phyloP scores from a whole-genome alignment of 495 filamentous ascomycete species.

The Penicillium parvum region DNA sequence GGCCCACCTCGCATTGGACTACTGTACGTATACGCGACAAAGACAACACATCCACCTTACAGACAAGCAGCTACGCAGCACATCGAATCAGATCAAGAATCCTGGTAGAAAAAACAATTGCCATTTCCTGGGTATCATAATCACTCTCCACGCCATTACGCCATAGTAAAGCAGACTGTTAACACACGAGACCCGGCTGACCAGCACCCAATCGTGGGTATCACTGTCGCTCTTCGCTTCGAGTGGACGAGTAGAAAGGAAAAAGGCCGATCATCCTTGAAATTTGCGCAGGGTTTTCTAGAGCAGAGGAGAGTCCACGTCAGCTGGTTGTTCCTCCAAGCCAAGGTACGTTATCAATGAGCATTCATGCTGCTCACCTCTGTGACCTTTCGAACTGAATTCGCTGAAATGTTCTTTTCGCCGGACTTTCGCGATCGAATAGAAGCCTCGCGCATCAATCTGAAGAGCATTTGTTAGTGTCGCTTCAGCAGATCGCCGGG shows the following conservation, averaged over 20 bases:
- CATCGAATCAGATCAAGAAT: neutral
- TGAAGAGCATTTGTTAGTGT: slow-evolving; percentile 26
- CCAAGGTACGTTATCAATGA: neutral
- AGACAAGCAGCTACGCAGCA: neutral
- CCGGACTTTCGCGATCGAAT: slow-evolving; percentile 71
- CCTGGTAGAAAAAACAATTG: neutral
- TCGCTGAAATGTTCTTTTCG: slow-evolving; percentile 67
- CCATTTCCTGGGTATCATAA: slow-evolving; percentile 8
- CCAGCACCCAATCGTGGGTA: no score
- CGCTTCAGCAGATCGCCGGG: neutral
- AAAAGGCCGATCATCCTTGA: slow-evolving; percentile 54
- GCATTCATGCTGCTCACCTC: slow-evolving; percentile 57
- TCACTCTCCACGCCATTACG: slow-evolving; percentile 6
- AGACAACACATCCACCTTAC: neutral
- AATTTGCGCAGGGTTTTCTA: slow-evolving; percentile 73
- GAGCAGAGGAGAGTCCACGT: slow-evolving; percentile 7
- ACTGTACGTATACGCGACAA: no score
- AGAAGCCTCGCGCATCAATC: slow-evolving; percentile 77
- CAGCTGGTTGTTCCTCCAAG: slow-evolving; percentile 2
- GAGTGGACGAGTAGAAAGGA: neutral
- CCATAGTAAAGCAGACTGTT: slow-evolving; percentile 1
- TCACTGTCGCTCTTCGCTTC: neutral
- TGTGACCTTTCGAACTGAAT: slow-evolving; percentile 71
- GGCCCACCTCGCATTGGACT: slow-evolving; percentile 9
- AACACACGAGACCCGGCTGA: neutral